These are phyloP conservation scores for Pestalotiopsis sp. DNA, from an alignment of 2,329 filamentous ascomycete genomes.

Conservation along the genomic window DNA sequence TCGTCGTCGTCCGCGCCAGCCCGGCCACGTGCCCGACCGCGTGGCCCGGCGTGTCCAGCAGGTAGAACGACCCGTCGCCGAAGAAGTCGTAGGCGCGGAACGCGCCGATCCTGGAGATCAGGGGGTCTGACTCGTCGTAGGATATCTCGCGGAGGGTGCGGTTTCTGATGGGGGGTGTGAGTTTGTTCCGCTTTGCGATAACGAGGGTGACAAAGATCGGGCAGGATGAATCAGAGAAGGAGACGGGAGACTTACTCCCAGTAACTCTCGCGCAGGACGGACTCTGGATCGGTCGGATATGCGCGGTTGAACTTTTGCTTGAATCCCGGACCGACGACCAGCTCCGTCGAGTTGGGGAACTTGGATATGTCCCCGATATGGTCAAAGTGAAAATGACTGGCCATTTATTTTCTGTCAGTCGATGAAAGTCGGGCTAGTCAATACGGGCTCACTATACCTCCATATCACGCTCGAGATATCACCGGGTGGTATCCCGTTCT, in stretches of 20 bases:
- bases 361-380: slow-evolving; percentile 49
- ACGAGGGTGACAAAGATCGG: background rate
- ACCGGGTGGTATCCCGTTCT: background rate
- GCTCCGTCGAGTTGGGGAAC: slow-evolving; percentile 43
- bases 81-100: slow-evolving; percentile 37
- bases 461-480: background rate
- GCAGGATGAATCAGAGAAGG: background rate
- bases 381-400: slow-evolving; percentile 42
- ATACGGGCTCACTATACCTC: background rate
- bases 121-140: slow-evolving; percentile 17
- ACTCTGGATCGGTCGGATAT: slow-evolving; percentile 20
- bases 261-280: slow-evolving; percentile 24
- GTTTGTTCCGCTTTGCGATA: too few species aligned
- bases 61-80: slow-evolving; percentile 36
- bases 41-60: slow-evolving; percentile 37
- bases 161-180: slow-evolving; percentile 11
- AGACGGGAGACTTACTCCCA: slow-evolving; percentile 10
- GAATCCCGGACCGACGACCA: slow-evolving; percentile 39
- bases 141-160: slow-evolving; percentile 28
- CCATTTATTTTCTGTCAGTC: background rate
- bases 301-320: slow-evolving; percentile 23
- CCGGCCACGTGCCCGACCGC: slow-evolving; percentile 36
- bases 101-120: slow-evolving; percentile 14
- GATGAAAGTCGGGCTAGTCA: background rate
- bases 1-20: slow-evolving; percentile 39